phyloP scores from a whole-genome alignment of 169 alveolate species.

The Toxoplasma gondii region DNA sequence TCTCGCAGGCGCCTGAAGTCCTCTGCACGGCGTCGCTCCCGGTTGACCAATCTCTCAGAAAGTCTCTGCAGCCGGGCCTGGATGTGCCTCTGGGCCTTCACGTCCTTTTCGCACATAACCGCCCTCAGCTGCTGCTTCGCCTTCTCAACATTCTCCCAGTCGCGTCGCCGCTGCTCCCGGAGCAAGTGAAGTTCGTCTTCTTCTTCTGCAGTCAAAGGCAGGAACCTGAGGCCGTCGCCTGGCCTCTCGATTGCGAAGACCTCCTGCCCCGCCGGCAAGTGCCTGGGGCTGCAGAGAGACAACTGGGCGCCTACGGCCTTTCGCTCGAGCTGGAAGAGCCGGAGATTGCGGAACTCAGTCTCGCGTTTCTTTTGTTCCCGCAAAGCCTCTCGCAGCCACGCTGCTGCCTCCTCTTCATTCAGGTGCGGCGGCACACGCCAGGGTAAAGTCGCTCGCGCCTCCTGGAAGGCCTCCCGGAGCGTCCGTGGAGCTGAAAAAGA shows the following conservation, averaged over 20 bases:
- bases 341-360: not conserved
- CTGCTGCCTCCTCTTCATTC: not conserved
- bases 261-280: not conserved
- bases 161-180: not conserved
- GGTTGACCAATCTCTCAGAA: not conserved
- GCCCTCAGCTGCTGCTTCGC: not conserved
- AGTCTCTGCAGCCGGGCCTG: not conserved
- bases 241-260: too few species aligned
- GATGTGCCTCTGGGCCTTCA: not conserved
- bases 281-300: not conserved
- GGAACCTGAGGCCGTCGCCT: not conserved
- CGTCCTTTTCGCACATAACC: not conserved
- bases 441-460: not conserved
- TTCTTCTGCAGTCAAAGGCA: not conserved
- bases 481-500: not conserved
- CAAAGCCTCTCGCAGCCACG: not conserved
- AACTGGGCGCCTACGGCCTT: not conserved
- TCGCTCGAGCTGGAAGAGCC: not conserved
- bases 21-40: not conserved
- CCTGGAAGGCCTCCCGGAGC: not conserved
- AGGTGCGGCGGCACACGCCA: slow-evolving; percentile 3
- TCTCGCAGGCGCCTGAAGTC: not conserved
- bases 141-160: not conserved
- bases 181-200: not conserved
- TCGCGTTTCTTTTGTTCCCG: not conserved